Conservation (phyloP, 805 yeast genomes). For the Myxozyma vanderwaltii region DNA sequence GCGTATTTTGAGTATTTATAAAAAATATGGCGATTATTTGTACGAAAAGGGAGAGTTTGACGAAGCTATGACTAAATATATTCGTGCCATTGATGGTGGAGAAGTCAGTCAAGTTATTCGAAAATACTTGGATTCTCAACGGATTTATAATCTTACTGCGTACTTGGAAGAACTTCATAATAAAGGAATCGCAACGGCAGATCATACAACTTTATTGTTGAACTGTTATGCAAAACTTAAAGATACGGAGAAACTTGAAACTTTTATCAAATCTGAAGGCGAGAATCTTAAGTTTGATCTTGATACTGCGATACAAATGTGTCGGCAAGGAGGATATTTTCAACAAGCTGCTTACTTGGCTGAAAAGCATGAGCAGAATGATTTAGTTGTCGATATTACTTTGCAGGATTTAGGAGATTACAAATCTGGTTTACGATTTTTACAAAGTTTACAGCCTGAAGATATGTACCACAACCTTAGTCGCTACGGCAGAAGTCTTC, state of each 20-base stretch:
- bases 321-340: conserved; percentile 70
- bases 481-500: conserved; percentile 62
- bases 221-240: conserved; percentile 81
- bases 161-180: conserved; percentile 65
- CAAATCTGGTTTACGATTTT: conserved; percentile 61
- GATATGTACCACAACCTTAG: conserved; percentile 74
- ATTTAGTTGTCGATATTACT: conserved; percentile 72
- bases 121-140: conserved; percentile 75
- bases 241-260: conserved; percentile 56
- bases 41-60: conserved; percentile 65
- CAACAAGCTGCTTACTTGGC: conserved; percentile 71
- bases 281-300: conserved; percentile 57
- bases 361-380: conserved; percentile 69
- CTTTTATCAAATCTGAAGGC: conserved; percentile 54
- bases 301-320: conserved; percentile 64
- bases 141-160: conserved; percentile 61
- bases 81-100: conserved; percentile 56
- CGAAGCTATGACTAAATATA: conserved; percentile 74
- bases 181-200: conserved; percentile 60
- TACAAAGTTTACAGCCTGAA: conserved; percentile 68
- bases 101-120: conserved; percentile 77
- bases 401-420: conserved; percentile 66
- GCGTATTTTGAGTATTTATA: conserved; percentile 41
- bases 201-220: conserved; percentile 77
- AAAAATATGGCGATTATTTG: conserved; percentile 69